Percentiles rank a stretch among this genome's conserved stretches.
These are phyloP conservation scores for Mycena sp. DNA, from an alignment of 1,284 basidiomycete species.

Conservation along the genomic window DNA sequence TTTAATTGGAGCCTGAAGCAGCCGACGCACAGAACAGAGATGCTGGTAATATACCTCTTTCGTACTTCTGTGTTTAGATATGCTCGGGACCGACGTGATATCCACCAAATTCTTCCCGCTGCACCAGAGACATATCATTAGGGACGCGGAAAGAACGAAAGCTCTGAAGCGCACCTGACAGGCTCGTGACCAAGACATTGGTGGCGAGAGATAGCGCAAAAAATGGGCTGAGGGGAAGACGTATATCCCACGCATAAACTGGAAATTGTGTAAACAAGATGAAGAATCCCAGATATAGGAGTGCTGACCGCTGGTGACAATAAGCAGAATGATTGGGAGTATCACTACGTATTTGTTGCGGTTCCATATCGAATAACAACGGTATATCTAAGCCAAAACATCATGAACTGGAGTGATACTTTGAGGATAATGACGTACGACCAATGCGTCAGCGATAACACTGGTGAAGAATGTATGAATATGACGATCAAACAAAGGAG, in stretches of 20 bases:
- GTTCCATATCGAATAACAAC: slow-evolving; percentile 18
- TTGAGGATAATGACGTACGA: neutral
- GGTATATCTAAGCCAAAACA: slow-evolving; percentile 12
- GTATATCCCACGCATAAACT: slow-evolving; percentile 1
- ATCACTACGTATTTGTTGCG: slow-evolving; percentile 3
- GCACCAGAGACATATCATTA: neutral
- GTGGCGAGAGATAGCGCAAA: slow-evolving; percentile 6
- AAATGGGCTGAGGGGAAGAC: neutral
- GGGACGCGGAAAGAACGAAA: too few species aligned
- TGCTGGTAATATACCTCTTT: neutral
- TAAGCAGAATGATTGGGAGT: neutral
- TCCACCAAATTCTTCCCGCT: slow-evolving; percentile 16
- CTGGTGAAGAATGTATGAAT: neutral
- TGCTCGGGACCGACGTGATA: neutral
- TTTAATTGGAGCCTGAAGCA: neutral
- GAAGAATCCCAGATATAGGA: neutral
- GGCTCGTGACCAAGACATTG: slow-evolving; percentile 1
- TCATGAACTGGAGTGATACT: neutral
- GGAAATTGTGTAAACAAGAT: neutral
- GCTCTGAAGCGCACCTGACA: neutral
- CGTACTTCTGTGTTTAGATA: neutral
- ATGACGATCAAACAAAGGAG: neutral
- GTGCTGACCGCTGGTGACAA: slow-evolving; percentile 7
- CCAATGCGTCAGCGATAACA: slow-evolving; percentile 4
- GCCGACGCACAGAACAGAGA: slow-evolving; percentile 1